A percentile compares a stretch with the other conserved stretches of the same genome.
Conservation (phyloP, 352 stramenopile genomes). For the Halophytophthora batemanensis region DNA sequence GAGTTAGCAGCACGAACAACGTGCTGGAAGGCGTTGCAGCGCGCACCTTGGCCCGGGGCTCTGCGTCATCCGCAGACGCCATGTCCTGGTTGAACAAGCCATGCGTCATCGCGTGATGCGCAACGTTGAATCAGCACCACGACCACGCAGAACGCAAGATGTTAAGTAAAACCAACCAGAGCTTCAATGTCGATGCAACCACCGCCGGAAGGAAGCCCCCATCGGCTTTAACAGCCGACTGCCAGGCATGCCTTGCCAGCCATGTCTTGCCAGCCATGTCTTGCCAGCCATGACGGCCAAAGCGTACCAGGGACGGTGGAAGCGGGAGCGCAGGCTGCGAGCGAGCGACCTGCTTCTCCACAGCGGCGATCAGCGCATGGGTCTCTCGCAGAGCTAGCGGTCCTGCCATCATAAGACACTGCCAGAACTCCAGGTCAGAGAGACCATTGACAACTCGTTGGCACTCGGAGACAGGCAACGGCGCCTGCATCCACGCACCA, state of each 20-base stretch:
- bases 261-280: too few relatives aligned
- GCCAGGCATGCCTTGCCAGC: too few relatives aligned
- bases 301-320: too few relatives aligned
- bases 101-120: not conserved
- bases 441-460: too few relatives aligned
- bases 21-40: too few relatives aligned
- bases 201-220: not conserved
- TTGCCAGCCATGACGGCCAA: too few relatives aligned
- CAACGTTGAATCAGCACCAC: not conserved
- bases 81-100: too few relatives aligned
- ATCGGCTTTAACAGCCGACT: too few relatives aligned
- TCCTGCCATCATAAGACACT: conserved; percentile 78
- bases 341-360: conserved; percentile 26
- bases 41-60: not conserved
- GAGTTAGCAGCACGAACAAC: too few relatives aligned
- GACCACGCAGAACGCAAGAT: not conserved
- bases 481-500: conserved; percentile 51
- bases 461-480: too few relatives aligned
- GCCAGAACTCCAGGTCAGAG: conserved; percentile 1
- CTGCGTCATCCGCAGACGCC: too few relatives aligned
- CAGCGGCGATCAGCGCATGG: conserved; percentile 42
- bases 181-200: not conserved
- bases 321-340: conserved; percentile 4
- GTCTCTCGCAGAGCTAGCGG: conserved; percentile 38
- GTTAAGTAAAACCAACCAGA: not conserved